phyloP scores from a whole-genome alignment of 108 stramenopile genomes.

The Skeletonema marinoi region DNA sequence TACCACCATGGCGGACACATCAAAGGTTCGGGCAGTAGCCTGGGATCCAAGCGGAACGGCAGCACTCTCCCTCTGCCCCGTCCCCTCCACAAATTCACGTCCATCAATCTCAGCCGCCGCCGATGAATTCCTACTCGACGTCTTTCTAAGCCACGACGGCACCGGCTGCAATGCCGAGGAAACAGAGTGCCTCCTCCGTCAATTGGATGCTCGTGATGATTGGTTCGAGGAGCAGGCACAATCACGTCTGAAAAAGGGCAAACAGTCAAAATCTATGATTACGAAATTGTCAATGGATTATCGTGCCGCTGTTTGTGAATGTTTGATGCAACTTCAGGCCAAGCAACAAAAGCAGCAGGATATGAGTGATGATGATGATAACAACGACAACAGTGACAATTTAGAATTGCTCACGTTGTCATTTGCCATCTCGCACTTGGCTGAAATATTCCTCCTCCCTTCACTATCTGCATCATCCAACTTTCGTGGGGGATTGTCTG shows the following conservation, averaged over 20 bases:
- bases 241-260: neutral
- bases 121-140: constrained; percentile 11
- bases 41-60: constrained; percentile 47
- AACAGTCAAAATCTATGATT: constrained; percentile 4
- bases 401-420: constrained; percentile 61
- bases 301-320: constrained; percentile 56
- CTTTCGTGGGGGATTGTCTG: neutral
- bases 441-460: constrained; percentile 63
- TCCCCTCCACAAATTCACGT: neutral
- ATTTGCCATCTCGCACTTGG: constrained; percentile 65
- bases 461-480: constrained; percentile 1
- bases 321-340: constrained; percentile 47
- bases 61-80: constrained; percentile 26
- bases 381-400: constrained; percentile 29
- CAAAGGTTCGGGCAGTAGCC: constrained; percentile 25
- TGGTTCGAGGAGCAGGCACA: constrained; percentile 24
- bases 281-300: constrained; percentile 46
- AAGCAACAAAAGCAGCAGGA: neutral
- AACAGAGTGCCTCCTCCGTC: constrained; percentile 60
- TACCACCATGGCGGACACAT: neutral
- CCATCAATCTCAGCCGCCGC: neutral
- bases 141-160: constrained; percentile 57
- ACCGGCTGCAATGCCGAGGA: constrained; percentile 68
- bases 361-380: constrained; percentile 7
- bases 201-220: constrained; percentile 62